Percentiles rank a stretch among this genome's conserved stretches.
phyloP scores from a whole-genome alignment of 176 grass and related monocot genomes.

The Urochloa ruziziensis region DNA sequence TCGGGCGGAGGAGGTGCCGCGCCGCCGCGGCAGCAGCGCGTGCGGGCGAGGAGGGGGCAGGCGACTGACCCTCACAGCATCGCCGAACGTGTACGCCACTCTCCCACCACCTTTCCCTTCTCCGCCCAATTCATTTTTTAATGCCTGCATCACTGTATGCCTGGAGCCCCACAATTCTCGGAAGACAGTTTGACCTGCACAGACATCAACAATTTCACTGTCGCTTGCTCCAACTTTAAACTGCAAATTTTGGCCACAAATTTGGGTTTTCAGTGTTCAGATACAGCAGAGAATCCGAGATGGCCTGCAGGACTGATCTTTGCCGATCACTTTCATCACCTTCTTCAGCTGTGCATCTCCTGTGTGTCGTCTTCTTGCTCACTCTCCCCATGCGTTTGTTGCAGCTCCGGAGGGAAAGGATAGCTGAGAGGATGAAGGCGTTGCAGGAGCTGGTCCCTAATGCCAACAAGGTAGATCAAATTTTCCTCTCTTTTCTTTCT shows the following conservation, averaged over 20 bases:
- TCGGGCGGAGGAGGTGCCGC: conserved; percentile 44
- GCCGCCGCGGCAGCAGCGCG: conserved; percentile 61
- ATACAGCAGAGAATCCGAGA: not conserved
- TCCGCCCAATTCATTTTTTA: conserved; percentile 19
- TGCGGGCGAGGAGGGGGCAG: conserved; percentile 69
- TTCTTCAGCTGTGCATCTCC: not conserved
- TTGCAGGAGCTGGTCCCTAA: conserved; percentile 90
- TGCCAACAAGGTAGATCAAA: conserved; percentile 75
- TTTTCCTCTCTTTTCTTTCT: conserved; percentile 4
- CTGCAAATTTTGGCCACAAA: not conserved
- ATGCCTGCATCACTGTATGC: not conserved
- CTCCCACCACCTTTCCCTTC: conserved; percentile 33
- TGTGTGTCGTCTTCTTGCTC: conserved; percentile 5
- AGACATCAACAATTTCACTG: not conserved
- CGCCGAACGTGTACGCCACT: conserved; percentile 76
- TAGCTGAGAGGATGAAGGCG: conserved; percentile 97
- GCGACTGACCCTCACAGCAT: conserved; percentile 92
- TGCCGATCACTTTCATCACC: not conserved
- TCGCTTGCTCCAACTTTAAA: not conserved
- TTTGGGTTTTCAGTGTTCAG: not conserved
- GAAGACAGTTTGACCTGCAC: conserved; percentile 14
- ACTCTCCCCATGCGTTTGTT: conserved; percentile 17
- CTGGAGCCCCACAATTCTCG: conserved; percentile 18
- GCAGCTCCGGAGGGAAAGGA: conserved; percentile 97
- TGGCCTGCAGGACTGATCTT: not conserved